A percentile compares a stretch with the other conserved stretches of the same genome.
Evolutionary conservation across 495 filamentous ascomycete genomes (phyloP).

Genomic region (Hypoxylon lenormandii): DNA sequence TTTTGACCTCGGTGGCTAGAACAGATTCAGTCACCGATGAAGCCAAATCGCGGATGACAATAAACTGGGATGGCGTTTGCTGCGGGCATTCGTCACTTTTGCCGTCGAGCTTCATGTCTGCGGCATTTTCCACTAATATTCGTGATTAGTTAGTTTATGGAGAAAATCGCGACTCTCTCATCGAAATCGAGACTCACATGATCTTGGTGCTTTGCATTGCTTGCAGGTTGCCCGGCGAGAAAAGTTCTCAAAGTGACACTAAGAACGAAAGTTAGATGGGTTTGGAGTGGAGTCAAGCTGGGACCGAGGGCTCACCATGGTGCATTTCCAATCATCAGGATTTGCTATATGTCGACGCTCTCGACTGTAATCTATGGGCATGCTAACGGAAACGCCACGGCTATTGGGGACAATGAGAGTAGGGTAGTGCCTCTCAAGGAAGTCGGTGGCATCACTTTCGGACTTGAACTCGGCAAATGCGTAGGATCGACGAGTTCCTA

Average conservation of each 20-base stretch:
- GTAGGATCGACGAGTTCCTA: constrained; percentile 75
- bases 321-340: constrained; percentile 79
- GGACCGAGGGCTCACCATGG: constrained; percentile 64
- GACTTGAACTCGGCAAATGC: constrained; percentile 75
- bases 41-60: constrained; percentile 82
- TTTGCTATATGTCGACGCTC: constrained; percentile 51
- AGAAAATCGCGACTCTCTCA: background rate
- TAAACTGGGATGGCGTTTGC: constrained; percentile 79
- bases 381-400: constrained; percentile 35
- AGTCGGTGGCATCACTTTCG: constrained; percentile 70
- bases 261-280: constrained; percentile 33
- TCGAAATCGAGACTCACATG: constrained; percentile 65
- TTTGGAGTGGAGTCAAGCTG: background rate
- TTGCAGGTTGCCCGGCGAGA: constrained; percentile 76
- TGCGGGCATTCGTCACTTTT: constrained; percentile 85
- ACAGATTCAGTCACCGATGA: constrained; percentile 79
- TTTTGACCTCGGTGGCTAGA: constrained; percentile 80
- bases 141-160: constrained; percentile 23
- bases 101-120: constrained; percentile 67
- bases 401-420: constrained; percentile 66
- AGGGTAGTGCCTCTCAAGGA: constrained; percentile 75
- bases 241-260: constrained; percentile 82
- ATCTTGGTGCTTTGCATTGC: constrained; percentile 76
- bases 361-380: constrained; percentile 53
- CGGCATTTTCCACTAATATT: constrained; percentile 45